These are phyloP conservation scores for Aegilops longissima DNA, from an alignment of 176 grass and related monocot genomes.

Conservation along the genomic window DNA sequence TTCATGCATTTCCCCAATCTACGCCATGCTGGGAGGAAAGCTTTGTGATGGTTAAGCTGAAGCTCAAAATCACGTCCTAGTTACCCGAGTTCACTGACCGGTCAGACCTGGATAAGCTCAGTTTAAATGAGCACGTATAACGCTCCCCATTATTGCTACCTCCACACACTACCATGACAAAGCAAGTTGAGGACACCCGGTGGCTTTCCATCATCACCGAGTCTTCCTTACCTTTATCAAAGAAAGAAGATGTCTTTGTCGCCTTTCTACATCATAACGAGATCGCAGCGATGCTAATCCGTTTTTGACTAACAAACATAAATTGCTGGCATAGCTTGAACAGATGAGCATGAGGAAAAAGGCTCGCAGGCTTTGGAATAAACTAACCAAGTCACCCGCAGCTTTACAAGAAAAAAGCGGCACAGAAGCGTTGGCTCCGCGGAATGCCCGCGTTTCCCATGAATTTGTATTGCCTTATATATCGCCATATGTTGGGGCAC, in stretches of 20 bases:
- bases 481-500: no score
- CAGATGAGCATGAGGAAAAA: not conserved
- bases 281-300: not conserved
- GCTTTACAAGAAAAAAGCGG: slow-evolving; percentile 12
- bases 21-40: not conserved
- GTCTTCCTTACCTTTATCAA: not conserved
- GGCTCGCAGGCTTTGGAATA: slow-evolving; percentile 17
- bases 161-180: not conserved
- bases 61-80: not conserved
- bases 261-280: not conserved
- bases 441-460: not conserved
- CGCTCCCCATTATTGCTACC: not conserved
- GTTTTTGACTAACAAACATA: not conserved
- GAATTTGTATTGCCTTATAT: not conserved
- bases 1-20: not conserved
- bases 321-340: not conserved
- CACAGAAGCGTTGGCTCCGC: not conserved
- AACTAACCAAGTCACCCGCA: not conserved
- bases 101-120: not conserved
- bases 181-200: not conserved
- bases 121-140: not conserved
- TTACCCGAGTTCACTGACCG: not conserved
- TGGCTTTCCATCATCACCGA: not conserved
- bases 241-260: not conserved
- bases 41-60: not conserved